These are phyloP conservation scores for Blepharisma undulans DNA, from an alignment of 169 alveolate genomes.

Conservation along the genomic window DNA sequence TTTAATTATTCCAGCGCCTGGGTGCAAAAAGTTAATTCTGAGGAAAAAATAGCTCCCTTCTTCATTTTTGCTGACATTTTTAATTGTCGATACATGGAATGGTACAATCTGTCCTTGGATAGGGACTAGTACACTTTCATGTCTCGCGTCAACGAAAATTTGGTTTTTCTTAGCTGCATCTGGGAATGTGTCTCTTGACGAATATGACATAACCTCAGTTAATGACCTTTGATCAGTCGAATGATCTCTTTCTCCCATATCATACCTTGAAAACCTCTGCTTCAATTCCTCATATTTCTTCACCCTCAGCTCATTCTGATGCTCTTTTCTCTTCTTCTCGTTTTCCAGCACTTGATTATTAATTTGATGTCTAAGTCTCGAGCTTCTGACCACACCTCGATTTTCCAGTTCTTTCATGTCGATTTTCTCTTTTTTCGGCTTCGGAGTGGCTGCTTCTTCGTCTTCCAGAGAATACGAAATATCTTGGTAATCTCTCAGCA, in stretches of 20 bases:
- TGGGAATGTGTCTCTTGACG: conserved; percentile 82
- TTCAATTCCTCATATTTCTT: conserved; percentile 86
- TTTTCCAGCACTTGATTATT: conserved; percentile 45
- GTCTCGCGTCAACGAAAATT: conserved; percentile 83
- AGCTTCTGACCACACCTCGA: conserved; percentile 48
- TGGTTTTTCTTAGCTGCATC: conserved; percentile 81
- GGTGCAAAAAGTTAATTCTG: conserved; percentile 92
- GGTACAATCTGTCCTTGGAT: conserved; percentile 88
- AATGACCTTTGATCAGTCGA: conserved; percentile 81
- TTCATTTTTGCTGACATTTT: conserved; percentile 90
- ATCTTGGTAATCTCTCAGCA: conserved; percentile 58
- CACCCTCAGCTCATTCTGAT: conserved; percentile 83
- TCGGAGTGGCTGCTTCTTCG: conserved; percentile 60
- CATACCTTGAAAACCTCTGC: conserved; percentile 79
- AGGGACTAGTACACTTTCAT: conserved; percentile 90
- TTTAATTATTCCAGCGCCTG: conserved; percentile 88
- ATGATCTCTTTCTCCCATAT: conserved; percentile 72
- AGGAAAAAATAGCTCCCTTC: conserved; percentile 83
- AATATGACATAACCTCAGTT: conserved; percentile 84
- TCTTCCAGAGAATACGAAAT: conserved; percentile 71
- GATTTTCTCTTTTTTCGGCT: conserved; percentile 19
- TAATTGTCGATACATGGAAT: conserved; percentile 89
- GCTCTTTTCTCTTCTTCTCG: conserved; percentile 66
- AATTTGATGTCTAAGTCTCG: conserved; percentile 66
- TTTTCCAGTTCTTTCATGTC: conserved; percentile 35